Evolutionary conservation across 2,329 filamentous ascomycete species (phyloP), one percentile per base, ranked within the genome.

Genomic region (Dendrostoma leiphaemia): DNA sequence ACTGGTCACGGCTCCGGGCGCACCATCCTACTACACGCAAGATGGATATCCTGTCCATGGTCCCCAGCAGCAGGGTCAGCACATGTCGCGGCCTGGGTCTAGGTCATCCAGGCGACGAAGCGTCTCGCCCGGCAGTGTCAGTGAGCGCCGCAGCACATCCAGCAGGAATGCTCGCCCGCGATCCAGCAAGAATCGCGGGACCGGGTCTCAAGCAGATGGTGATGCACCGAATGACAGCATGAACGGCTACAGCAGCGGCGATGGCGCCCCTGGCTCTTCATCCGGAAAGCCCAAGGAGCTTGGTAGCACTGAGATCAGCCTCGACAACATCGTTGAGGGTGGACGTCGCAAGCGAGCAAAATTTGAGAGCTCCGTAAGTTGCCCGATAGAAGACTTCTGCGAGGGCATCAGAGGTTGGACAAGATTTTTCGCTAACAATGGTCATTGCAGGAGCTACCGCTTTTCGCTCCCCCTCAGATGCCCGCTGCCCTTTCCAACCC

Each of bases 261-360:
- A 96, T 61, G 88, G 86, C 58, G 90, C 86, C 26, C 83, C 89
- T 58, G 88, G 84, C 61, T 92, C 90, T 52, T 80, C 88, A 61
- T 88, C 88, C 56, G 86, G 89, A 65, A 89, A 89, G 69, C 83
- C 81, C 63, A 91, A 90, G 71, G 92, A 97, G 65, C 88, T 96
- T 65, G 91, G 90, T 46, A 97, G 91, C 69, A 96, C 94, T 15
- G 94, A 99, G 64, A 99, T 99, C 67, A 97, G 93, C 69, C 84
- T 97, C 63, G 92, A 97, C 64, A 99, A 99, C 69, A 97, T 99
- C 71, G 89, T 99, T 58, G 93, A 97, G 73, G 94, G 95, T 67
- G 92, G 93, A 62, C 88, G 94, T 71, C 87, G 94, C 68, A 97
- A 97, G 79, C 85, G 91, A 67, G 90, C 93, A 65, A 97, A 96